phyloP scores from a whole-genome alignment of 768 basidiomycete species.

The Pisolithus sp. region DNA sequence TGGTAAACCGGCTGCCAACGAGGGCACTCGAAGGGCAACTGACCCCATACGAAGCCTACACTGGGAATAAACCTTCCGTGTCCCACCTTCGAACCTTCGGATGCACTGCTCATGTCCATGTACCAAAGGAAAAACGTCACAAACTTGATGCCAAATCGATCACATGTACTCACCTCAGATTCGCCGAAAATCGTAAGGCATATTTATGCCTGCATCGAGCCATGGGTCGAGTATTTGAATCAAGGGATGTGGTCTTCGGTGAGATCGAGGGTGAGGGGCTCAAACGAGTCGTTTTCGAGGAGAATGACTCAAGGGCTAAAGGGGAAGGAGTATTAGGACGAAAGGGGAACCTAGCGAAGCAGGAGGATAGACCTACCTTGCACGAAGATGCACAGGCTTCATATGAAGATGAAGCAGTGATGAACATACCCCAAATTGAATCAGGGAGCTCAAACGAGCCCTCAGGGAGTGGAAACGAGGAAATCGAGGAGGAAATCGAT shows the following conservation, averaged over 20 bases:
- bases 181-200: background rate
- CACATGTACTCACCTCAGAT: background rate
- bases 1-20: background rate
- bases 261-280: background rate
- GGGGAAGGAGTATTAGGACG: no score
- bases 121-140: constrained; percentile 14
- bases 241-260: no score
- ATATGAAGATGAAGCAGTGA: background rate
- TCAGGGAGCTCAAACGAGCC: background rate
- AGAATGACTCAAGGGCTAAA: background rate
- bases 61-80: constrained; percentile 16
- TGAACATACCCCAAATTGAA: background rate
- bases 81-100: constrained; percentile 15
- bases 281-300: background rate
- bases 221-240: no score
- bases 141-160: constrained; percentile 1
- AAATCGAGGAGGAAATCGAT: background rate
- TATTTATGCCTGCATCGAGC: background rate
- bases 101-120: constrained; percentile 20
- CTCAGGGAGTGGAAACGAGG: background rate
- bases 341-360: background rate
- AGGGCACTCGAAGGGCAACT: constrained; percentile 20
- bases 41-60: constrained; percentile 15
- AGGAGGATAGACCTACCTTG: background rate
- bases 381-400: background rate